Evolutionary conservation across 1,139 yeast genomes (phyloP), one percentile per base, ranked within the genome.

Genomic region (Lodderomyces orthopsilosis): DNA sequence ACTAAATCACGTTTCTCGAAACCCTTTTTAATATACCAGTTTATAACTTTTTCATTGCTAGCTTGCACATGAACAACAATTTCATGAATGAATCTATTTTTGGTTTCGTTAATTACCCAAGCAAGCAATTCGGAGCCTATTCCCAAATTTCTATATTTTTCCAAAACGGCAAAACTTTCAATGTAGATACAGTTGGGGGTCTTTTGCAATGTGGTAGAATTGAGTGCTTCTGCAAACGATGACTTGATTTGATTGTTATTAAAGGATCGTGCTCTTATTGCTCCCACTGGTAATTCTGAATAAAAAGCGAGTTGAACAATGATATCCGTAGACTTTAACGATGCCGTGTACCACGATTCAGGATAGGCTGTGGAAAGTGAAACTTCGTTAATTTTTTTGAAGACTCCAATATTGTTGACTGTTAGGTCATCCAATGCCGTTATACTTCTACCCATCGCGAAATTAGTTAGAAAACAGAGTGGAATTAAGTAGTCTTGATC

Each of bases 261-360:
- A 48, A 76, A 57, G 2, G 74, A 58, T 51, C 74, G 75, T 33
- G 81, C 81, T 51, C 75, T 79, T 27, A 86, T 66, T 2, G 81
- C 83, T 3, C 91, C 95, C 4, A 87, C 89, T 10, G 94, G 87
- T 12, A 81, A 66, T 51, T 81, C 89, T 13, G 81, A 73, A 56
- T 71, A 79, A 60, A 63, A 83, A 2, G 83, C 87, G 45, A 74
- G 51, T 49, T 65, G 64, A 22, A 62, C 66, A 32, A 70, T 57
- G 44, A 63, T 68, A 42, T 63, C 68, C 6, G 48, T 17, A 1
- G 59, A 33, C 7, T 68, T 63, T 17, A 70, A 57, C 9, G 75
- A 59, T 19, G 66, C 68, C 15, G 66, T 51, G 49, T 77, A 75
- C 72, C 81, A 79, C 9, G 61, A 58, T 1, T 72, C 72, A 1